Evolutionary conservation across 306 rosid genomes (phyloP).

Genomic region (Macrotyloma uniflorum): DNA sequence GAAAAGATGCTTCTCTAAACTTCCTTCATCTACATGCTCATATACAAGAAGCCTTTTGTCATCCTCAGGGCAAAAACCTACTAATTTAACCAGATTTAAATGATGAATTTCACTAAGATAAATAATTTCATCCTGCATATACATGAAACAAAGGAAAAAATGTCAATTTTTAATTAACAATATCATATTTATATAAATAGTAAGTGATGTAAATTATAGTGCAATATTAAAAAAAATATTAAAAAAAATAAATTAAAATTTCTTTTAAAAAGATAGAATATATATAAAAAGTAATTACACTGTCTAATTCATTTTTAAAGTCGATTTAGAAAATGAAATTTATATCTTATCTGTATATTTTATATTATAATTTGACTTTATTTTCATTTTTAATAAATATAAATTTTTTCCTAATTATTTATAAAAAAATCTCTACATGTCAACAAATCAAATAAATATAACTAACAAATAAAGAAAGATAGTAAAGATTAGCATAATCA

Average conservation of each 20-base stretch:
- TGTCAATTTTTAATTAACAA: background rate
- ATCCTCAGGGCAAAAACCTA: conserved; percentile 67
- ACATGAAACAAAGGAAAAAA: background rate
- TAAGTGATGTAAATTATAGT: background rate
- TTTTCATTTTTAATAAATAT: too few relatives aligned
- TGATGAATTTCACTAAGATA: conserved; percentile 63
- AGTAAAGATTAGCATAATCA: background rate
- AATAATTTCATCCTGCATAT: conserved; percentile 64
- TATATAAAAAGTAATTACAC: too few relatives aligned
- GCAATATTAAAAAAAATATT: background rate
- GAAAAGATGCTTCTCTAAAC: conserved; percentile 69
- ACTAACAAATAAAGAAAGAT: background rate
- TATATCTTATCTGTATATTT: too few relatives aligned
- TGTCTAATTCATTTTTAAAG: too few relatives aligned
- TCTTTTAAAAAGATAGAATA: too few relatives aligned
- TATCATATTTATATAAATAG: background rate
- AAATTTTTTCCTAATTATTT: too few relatives aligned
- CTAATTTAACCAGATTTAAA: conserved; percentile 58
- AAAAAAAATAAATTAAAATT: too few relatives aligned
- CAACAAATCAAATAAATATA: too few relatives aligned
- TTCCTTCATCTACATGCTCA: conserved; percentile 71
- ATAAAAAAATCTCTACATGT: too few relatives aligned
- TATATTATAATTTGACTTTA: too few relatives aligned
- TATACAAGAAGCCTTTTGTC: conserved; percentile 66
- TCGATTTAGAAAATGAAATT: too few relatives aligned